phyloP scores from a whole-genome alignment of 1,284 basidiomycete genomes.

The Trametes versicolor region DNA sequence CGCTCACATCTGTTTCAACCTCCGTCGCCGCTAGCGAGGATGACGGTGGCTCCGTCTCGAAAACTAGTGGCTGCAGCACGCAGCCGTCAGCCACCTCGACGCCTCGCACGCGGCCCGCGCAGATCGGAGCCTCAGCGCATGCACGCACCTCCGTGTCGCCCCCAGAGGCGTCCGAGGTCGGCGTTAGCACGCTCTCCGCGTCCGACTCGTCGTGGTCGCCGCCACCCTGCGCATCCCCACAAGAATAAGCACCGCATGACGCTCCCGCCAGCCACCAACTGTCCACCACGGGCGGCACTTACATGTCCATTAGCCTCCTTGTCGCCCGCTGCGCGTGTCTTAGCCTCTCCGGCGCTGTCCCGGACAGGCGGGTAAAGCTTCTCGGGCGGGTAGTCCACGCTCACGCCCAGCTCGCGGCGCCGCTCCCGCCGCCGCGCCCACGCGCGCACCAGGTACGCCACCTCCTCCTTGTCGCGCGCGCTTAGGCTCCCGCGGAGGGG shows the following conservation, averaged over 20 bases:
- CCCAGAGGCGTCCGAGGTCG: conserved; percentile 25
- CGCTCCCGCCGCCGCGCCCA: conserved; percentile 62
- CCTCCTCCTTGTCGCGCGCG: conserved; percentile 56
- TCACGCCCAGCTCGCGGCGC: conserved; percentile 37
- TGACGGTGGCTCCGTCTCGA: conserved; percentile 38
- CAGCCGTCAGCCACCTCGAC: conserved; percentile 12
- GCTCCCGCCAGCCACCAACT: neutral
- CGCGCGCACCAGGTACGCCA: conserved; percentile 55
- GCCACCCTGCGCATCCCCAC: conserved; percentile 1
- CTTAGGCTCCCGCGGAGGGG: conserved; percentile 63
- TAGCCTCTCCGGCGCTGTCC: neutral
- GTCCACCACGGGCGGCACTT: neutral
- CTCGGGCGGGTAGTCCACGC: conserved; percentile 25
- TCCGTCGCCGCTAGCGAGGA: conserved; percentile 37
- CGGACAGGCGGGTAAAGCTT: conserved; percentile 15
- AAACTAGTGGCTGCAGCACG: conserved; percentile 26
- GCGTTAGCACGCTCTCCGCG: conserved; percentile 26
- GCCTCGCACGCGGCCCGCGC: neutral
- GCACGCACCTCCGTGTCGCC: conserved; percentile 32
- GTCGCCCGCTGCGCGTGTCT: neutral
- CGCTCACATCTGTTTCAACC: conserved; percentile 32
- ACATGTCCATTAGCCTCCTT: conserved; percentile 16
- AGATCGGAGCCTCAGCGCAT: conserved; percentile 4
- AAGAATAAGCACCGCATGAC: conserved; percentile 12
- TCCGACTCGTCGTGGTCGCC: conserved; percentile 18